Percentiles rank a stretch among this genome's conserved stretches.
phyloP scores from a whole-genome alignment of 768 basidiomycete genomes.

The Clathrus columnatus region DNA sequence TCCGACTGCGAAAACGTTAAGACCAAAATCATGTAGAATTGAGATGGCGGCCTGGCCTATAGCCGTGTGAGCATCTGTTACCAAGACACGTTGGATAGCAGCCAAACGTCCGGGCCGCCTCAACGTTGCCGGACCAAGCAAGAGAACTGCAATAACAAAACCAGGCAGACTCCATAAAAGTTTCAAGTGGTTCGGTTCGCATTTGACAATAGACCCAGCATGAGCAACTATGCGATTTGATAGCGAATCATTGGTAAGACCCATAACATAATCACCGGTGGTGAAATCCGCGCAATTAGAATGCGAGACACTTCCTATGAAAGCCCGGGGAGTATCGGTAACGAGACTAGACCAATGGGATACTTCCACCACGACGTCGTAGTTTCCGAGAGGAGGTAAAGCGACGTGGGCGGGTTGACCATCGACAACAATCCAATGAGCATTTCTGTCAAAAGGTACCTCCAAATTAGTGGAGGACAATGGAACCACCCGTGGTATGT shows the following conservation, averaged over 20 bases:
- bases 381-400: conserved; percentile 3
- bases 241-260: conserved; percentile 44
- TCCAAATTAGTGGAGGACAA: conserved; percentile 11
- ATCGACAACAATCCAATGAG: conserved; percentile 12
- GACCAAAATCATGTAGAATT: neutral
- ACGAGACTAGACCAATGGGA: conserved; percentile 8
- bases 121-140: conserved; percentile 15
- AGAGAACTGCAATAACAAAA: conserved; percentile 14
- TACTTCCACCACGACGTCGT: conserved; percentile 10
- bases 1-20: conserved; percentile 4
- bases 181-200: neutral
- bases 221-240: conserved; percentile 28
- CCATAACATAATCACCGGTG: conserved; percentile 5
- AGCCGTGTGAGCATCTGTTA: conserved; percentile 2
- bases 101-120: conserved; percentile 13
- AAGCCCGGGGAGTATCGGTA: conserved; percentile 1
- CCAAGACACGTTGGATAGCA: conserved; percentile 8
- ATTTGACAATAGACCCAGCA: conserved; percentile 5
- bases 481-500: conserved; percentile 24
- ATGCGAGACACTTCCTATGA: conserved; percentile 4
- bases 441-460: conserved; percentile 5
- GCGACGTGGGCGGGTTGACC: neutral
- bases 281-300: neutral
- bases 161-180: conserved; percentile 14
- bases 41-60: conserved; percentile 4